These are phyloP conservation scores for Rubus parviflorus DNA, from an alignment of 306 rosid species.

Conservation along the genomic window DNA sequence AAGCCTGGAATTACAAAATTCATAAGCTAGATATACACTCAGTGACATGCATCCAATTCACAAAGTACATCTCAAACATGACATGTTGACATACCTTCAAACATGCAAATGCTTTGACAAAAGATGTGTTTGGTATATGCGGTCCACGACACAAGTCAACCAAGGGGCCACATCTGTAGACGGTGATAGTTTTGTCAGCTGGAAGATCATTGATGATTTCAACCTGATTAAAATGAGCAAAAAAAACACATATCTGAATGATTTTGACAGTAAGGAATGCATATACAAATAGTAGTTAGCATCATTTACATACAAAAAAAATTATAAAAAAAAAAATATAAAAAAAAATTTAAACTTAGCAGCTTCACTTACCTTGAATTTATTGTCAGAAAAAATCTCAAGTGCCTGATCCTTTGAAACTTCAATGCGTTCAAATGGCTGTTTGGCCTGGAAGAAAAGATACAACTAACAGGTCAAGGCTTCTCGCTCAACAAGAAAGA, in stretches of 20 bases:
- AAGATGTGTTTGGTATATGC: constrained; percentile 94
- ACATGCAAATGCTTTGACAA: constrained; percentile 90
- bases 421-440: constrained; percentile 95
- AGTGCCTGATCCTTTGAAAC: constrained; percentile 86
- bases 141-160: constrained; percentile 98
- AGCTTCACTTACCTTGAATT: constrained; percentile 67
- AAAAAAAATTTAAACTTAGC: constrained; percentile 8
- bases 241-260: constrained; percentile 10
- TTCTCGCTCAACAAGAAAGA: background rate
- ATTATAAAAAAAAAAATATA: no score
- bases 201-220: constrained; percentile 96
- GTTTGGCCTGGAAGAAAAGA: constrained; percentile 59
- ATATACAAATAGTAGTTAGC: constrained; percentile 17
- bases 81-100: constrained; percentile 54
- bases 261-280: constrained; percentile 16
- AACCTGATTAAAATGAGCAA: constrained; percentile 48
- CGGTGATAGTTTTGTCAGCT: constrained; percentile 88
- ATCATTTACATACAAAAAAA: background rate
- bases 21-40: constrained; percentile 1
- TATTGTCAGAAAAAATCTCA: constrained; percentile 77
- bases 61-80: constrained; percentile 17
- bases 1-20: constrained; percentile 65
- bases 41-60: background rate
- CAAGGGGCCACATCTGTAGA: constrained; percentile 93
- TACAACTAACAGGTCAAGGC: background rate